Percentiles rank a stretch among this genome's conserved stretches.
phyloP scores from a whole-genome alignment of 306 rosid genomes.

The Cicer bijugum region DNA sequence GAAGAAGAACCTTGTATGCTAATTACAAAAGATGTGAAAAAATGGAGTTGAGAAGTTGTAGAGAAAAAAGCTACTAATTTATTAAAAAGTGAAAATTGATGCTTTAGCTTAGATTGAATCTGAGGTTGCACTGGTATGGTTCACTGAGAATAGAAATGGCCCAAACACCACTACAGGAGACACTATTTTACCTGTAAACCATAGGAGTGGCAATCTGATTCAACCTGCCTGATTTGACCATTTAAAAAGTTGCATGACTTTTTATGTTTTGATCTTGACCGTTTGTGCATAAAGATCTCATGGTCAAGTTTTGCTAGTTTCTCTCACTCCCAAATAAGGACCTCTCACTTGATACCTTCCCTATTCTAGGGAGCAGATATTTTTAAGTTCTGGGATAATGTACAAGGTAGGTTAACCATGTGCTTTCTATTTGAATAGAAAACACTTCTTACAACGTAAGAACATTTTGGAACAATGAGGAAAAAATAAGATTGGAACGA shows the following conservation, averaged over 20 bases:
- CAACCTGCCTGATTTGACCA: background rate
- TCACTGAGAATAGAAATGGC: too few relatives aligned
- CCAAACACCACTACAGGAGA: background rate
- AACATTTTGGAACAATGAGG: too few relatives aligned
- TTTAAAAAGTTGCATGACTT: background rate
- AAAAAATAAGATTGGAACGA: background rate
- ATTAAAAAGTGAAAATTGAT: background rate
- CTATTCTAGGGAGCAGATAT: background rate
- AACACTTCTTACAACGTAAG: background rate
- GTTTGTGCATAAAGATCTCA: too few relatives aligned
- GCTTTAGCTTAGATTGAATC: constrained; percentile 28
- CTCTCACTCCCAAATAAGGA: background rate
- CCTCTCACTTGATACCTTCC: background rate
- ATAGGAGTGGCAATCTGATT: too few relatives aligned
- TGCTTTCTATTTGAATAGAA: background rate
- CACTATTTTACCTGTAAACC: background rate
- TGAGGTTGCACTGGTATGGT: background rate
- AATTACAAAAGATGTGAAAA: too few relatives aligned
- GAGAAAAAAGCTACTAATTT: too few relatives aligned
- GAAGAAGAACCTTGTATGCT: too few relatives aligned
- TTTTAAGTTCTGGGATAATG: background rate
- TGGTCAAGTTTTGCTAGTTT: background rate
- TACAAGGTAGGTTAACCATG: background rate
- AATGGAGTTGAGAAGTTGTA: too few relatives aligned
- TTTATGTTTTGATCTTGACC: background rate